Evolutionary conservation across 179 eudicot genomes (phyloP), one percentile per base, ranked within the genome.

Genomic region (Corrigiola litoralis): DNA sequence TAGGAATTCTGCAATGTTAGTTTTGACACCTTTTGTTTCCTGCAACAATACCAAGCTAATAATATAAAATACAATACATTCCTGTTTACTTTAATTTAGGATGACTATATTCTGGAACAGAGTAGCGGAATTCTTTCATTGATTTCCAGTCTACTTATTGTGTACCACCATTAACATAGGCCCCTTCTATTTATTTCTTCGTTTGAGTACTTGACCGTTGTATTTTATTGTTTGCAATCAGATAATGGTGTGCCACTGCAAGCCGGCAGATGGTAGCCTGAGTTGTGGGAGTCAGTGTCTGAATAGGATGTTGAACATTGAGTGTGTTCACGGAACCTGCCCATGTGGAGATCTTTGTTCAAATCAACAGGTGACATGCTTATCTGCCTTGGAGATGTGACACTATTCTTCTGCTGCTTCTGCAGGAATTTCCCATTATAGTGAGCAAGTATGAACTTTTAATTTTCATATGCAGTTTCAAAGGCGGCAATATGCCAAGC

Each of bases 201-300:
- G 55, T 51, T 41, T 14, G 21, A n/a, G 54, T 47, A 55, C 23
- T 74, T 72, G 37, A 74, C 68, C 27, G 17, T 34, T 71, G 45
- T 38, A 68, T 51, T 40, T 61, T n/a, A 31, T 68, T 54, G 48
- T 58, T 71, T 72, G 12, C 44, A 46, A 69, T 71, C 82, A 94
- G 99, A 68, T 94, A 64, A 94, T 94, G 99, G 92, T 94, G 61
- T 94, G 99, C 81, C 88, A 86, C 63, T 94, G 99, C 90, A 90
- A 88, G 75, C 77, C 80, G 16, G 63, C 46, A 57, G 81, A 84
- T 70, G 97, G 96, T 54, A 77, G 80, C 51, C 62, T 78, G 81
- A 97, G 99, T 44, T 95, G 99, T 84, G 85, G 92, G 46, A 88
- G 66, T 81, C 89, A 79, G 73, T 95, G 99, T 81, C 74, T 95